A percentile compares a stretch with the other conserved stretches of the same genome.
Conservation (phyloP, 768 basidiomycete species). For the Tephrocybe sp. region DNA sequence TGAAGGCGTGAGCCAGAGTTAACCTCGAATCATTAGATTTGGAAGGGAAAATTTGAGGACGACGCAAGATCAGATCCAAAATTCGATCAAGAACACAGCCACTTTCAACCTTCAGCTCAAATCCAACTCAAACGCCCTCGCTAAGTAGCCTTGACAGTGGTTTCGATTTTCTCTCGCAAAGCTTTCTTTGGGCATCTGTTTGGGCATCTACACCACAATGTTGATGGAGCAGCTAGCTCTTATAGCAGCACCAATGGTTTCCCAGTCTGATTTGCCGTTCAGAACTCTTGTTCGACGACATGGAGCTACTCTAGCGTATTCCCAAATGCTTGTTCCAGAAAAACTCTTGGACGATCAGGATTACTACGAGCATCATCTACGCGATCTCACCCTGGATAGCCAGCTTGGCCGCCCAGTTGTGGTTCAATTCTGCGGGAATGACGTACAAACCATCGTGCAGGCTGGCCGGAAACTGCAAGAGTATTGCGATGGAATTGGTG, state of each 20-base stretch:
- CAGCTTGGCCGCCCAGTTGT: constrained; percentile 50
- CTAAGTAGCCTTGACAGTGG: too few species aligned
- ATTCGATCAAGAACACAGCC: too few species aligned
- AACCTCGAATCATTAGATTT: too few species aligned
- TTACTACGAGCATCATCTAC: constrained; percentile 63
- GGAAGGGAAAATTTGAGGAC: too few species aligned
- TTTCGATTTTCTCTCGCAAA: too few species aligned
- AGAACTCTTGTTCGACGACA: constrained; percentile 59
- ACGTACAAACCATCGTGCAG: constrained; percentile 57
- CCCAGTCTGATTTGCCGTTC: constrained; percentile 79
- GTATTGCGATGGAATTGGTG: constrained; percentile 73
- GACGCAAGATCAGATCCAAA: too few species aligned
- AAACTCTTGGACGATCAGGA: constrained; percentile 60
- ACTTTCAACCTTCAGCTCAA: too few species aligned
- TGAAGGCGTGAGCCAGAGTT: too few species aligned
- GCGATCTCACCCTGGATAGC: constrained; percentile 45
- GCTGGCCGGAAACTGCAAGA: constrained; percentile 61
- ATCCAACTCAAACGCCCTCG: too few species aligned
- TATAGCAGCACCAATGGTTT: constrained; percentile 76
- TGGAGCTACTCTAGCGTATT: constrained; percentile 68
- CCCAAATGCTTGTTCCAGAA: constrained; percentile 75
- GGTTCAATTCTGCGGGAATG: constrained; percentile 74
- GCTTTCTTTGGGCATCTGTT: too few species aligned
- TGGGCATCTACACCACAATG: constrained; percentile 15
- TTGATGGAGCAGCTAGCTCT: constrained; percentile 29